Conservation (phyloP, 1,139 yeast species). For the Saccharomyces hybrid region DNA sequence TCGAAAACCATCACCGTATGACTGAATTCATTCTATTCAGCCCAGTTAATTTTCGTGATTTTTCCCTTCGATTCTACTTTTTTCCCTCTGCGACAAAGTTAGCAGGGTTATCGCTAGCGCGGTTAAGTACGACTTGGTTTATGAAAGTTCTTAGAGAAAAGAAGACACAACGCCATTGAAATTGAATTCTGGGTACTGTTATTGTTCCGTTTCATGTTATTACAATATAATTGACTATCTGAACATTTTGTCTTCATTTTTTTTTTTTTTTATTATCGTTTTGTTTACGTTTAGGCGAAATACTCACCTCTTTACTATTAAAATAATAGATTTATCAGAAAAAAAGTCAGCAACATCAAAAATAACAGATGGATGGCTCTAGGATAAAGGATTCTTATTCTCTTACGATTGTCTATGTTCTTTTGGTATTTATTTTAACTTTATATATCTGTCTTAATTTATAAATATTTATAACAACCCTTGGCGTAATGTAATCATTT, state of each 20-base stretch:
- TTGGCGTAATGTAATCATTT: constrained; percentile 8
- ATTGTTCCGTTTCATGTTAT: neutral
- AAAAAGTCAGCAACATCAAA: too few relatives aligned
- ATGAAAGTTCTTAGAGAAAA: neutral
- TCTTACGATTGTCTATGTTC: neutral
- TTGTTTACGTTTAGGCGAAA: neutral
- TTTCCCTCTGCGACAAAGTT: neutral
- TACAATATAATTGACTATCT: neutral
- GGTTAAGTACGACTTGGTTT: neutral
- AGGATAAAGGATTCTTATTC: too few relatives aligned
- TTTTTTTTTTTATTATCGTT: neutral
- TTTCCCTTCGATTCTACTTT: neutral
- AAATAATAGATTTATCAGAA: too few relatives aligned
- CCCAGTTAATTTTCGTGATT: neutral
- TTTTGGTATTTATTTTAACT: neutral
- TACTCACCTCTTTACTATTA: neutral
- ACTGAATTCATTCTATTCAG: neutral
- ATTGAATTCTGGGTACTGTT: neutral
- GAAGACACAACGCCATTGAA: too few relatives aligned
- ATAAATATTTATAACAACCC: neutral
- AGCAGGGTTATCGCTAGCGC: neutral
- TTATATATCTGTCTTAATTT: neutral
- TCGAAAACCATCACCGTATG: neutral
- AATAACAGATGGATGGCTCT: too few relatives aligned
- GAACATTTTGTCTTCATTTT: neutral